Percentiles rank a stretch among this genome's conserved stretches.
Conservation (phyloP, 1,284 basidiomycete species). For the Wallemia hederae region DNA sequence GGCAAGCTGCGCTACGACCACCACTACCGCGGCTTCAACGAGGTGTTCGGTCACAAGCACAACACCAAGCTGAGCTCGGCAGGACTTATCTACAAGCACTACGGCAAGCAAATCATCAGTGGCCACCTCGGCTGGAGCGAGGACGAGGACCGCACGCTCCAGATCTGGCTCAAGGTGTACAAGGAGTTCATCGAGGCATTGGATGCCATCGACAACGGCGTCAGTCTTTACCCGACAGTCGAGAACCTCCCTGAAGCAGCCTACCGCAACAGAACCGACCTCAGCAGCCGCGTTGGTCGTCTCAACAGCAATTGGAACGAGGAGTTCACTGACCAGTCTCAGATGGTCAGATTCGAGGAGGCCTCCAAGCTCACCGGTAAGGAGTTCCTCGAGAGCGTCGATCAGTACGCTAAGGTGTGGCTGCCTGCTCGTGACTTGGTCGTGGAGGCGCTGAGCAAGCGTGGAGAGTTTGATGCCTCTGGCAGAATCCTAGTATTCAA, state of each 20-base stretch:
- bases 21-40: conserved; percentile 76
- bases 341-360: conserved; percentile 37
- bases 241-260: conserved; percentile 26
- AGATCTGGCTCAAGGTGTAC: conserved; percentile 71
- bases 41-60: conserved; percentile 53
- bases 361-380: conserved; percentile 58
- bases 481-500: conserved; percentile 60
- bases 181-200: conserved; percentile 78
- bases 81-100: conserved; percentile 88
- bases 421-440: conserved; percentile 70
- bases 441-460: conserved; percentile 29
- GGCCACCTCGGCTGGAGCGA: conserved; percentile 25
- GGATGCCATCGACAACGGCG: conserved; percentile 87
- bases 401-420: conserved; percentile 69
- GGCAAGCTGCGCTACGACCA: conserved; percentile 61
- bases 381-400: conserved; percentile 55
- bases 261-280: conserved; percentile 48
- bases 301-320: conserved; percentile 87
- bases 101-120: conserved; percentile 63
- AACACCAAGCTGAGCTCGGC: conserved; percentile 73
- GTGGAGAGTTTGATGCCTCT: conserved; percentile 33
- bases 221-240: conserved; percentile 33
- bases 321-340: conserved; percentile 21
- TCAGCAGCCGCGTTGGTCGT: conserved; percentile 45
- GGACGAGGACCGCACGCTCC: conserved; percentile 33